Conservation (phyloP, 305 asterid genomes). For the Fraxinus sp. region DNA sequence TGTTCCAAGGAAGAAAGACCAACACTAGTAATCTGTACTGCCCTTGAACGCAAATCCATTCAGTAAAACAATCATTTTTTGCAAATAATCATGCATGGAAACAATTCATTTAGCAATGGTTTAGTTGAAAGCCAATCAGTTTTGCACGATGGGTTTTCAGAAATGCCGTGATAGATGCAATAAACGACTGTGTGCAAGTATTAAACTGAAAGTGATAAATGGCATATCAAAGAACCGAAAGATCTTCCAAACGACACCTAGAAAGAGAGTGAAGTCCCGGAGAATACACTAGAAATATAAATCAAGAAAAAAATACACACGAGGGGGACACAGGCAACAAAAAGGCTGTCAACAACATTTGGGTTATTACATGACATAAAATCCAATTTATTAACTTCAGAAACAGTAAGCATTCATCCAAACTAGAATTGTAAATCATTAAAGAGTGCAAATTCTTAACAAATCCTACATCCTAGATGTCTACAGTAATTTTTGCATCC, state of each 20-base stretch:
- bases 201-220: neutral
- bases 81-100: neutral
- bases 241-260: neutral
- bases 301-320: neutral
- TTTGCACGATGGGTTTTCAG: neutral
- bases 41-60: neutral
- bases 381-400: constrained; percentile 6
- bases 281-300: neutral
- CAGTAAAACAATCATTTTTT: neutral
- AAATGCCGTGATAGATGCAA: neutral
- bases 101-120: neutral
- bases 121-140: neutral
- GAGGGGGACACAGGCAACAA: neutral
- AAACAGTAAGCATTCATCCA: neutral
- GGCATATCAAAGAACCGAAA: neutral
- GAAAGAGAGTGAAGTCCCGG: neutral
- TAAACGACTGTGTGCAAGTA: neutral
- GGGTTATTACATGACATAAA: neutral
- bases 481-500: constrained; percentile 65
- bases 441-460: constrained; percentile 5
- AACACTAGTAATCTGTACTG: neutral
- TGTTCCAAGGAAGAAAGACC: neutral
- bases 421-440: neutral
- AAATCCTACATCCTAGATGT: constrained; percentile 32
- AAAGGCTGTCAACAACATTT: neutral